Percentiles rank a stretch among this genome's conserved stretches.
phyloP scores from a whole-genome alignment of 495 filamentous ascomycete species.

The Penicillium lagena region DNA sequence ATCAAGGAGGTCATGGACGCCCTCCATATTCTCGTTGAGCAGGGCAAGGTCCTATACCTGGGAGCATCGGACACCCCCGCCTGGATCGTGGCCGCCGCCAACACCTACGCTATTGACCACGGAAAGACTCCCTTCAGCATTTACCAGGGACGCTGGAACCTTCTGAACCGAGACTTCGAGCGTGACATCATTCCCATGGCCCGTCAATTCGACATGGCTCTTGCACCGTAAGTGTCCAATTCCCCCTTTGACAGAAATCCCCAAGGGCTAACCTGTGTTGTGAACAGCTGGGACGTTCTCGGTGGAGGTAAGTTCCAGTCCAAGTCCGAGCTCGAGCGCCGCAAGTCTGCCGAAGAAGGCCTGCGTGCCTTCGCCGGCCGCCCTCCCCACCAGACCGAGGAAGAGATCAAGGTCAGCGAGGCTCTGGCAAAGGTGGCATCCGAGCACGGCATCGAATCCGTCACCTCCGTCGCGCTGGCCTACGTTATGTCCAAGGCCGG shows the following conservation, averaged over 20 bases:
- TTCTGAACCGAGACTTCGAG: constrained; percentile 19
- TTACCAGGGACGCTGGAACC: constrained; percentile 26
- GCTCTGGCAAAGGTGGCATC: constrained; percentile 55
- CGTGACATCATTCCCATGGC: constrained; percentile 30
- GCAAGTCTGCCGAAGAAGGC: constrained; percentile 11
- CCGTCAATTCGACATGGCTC: constrained; percentile 27
- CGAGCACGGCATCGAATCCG: constrained; percentile 32
- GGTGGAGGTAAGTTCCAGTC: constrained; percentile 26
- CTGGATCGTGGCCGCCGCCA: constrained; percentile 32
- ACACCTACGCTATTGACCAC: constrained; percentile 22
- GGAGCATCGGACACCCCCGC: constrained; percentile 32
- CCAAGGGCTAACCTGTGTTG: too few species aligned
- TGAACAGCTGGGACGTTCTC: constrained; percentile 12
- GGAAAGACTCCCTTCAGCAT: constrained; percentile 18
- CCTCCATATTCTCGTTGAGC: constrained; percentile 24
- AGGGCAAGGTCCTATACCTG: constrained; percentile 38
- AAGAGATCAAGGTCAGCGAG: constrained; percentile 45
- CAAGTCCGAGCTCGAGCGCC: background rate
- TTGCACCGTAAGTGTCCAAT: constrained; percentile 21
- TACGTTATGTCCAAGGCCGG: constrained; percentile 50
- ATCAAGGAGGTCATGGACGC: constrained; percentile 34
- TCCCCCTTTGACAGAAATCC: too few species aligned
- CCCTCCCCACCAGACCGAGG: constrained; percentile 23
- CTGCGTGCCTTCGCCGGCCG: constrained; percentile 25
- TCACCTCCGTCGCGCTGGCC: constrained; percentile 45